Conservation (phyloP, 2,329 filamentous ascomycete genomes). For the Colletotrichum noveboracense region DNA sequence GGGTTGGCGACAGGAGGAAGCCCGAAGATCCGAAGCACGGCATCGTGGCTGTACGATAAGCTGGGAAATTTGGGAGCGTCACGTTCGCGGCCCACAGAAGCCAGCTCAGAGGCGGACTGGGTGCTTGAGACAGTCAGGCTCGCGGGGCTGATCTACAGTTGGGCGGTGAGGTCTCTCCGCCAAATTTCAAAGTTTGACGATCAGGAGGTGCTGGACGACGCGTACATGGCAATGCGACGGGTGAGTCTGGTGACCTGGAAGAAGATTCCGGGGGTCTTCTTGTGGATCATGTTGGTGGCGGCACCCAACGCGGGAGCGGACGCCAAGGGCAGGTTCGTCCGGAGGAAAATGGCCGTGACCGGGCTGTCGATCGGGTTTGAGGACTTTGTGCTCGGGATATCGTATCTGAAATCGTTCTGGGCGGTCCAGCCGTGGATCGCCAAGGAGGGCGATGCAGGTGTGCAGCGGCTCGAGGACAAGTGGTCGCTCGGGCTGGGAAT, state of each 20-base stretch:
- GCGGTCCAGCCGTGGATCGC: conserved; percentile 33
- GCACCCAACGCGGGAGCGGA: conserved; percentile 28
- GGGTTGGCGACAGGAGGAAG: neutral
- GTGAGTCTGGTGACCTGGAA: conserved; percentile 34
- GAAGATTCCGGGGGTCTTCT: conserved; percentile 32
- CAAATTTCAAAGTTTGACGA: conserved; percentile 30
- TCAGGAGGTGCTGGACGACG: conserved; percentile 14
- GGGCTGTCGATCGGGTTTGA: conserved; percentile 31
- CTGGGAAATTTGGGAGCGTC: conserved; percentile 7
- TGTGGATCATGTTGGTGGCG: conserved; percentile 33
- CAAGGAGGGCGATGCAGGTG: conserved; percentile 6
- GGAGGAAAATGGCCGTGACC: conserved; percentile 32
- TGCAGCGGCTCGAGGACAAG: conserved; percentile 11
- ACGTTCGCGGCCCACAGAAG: neutral
- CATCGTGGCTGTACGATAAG: conserved; percentile 26
- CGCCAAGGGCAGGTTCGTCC: conserved; percentile 31
- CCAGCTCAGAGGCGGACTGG: conserved; percentile 10
- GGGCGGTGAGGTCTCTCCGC: conserved; percentile 26
- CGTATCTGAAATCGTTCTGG: conserved; percentile 30
- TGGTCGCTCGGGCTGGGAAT: conserved; percentile 5
- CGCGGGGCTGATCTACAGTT: conserved; percentile 29
- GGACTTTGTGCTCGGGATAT: conserved; percentile 30
- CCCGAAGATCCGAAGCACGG: conserved; percentile 25
- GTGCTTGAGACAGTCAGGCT: conserved; percentile 28
- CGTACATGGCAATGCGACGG: conserved; percentile 29